Evolutionary conservation across 2,329 filamentous ascomycete genomes (phyloP), one percentile per base, ranked within the genome.

Genomic region (Pseudodiploospora longispora): DNA sequence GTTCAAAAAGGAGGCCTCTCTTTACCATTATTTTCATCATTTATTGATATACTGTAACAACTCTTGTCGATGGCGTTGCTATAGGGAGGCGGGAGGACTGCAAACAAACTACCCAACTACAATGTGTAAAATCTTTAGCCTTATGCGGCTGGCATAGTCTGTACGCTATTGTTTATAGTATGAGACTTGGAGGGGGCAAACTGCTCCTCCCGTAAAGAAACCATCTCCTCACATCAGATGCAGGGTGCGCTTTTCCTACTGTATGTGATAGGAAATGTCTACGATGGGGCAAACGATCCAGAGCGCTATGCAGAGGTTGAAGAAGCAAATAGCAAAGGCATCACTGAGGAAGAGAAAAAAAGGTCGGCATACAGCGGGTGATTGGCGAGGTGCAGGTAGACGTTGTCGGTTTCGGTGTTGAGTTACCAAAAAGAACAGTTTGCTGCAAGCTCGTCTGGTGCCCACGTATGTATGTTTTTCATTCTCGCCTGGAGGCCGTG

Each of bases 221-320:
- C 58, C 64, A 61, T 65, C 61, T 61, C 56, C 62, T 62, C 58
- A 60, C 41, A 59, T 52, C 38, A 50, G n/a, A 40, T 28, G 30
- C 40, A 27, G 10, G 38, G 28, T n/a, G 27, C 10, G 30, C 3
- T 39, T 36, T 34, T 31, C 9, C 10, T 19, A 10, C 29, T 45
- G 38, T 29, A 29, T 32, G 29, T 10, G 9, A 36, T 6, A 44
- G 43, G 45, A 29, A 38, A 46, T 37, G 9, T 29, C 30, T 36
- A 40, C 33, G 19, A 6, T 30, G 19, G 32, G 27, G 29, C 19
- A 19, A 19, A 19, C 19, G 19, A 19, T 19, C 19, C 19, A 19
- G 19, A 19, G 19, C 19, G 19, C 19, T 19, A 19, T 19, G 19
- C 19, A 19, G 19, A 19, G 19, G 19, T 19, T 19, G 19, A 19